phyloP scores from a whole-genome alignment of 208 protist genomes.

The Crithidia expoeki region DNA sequence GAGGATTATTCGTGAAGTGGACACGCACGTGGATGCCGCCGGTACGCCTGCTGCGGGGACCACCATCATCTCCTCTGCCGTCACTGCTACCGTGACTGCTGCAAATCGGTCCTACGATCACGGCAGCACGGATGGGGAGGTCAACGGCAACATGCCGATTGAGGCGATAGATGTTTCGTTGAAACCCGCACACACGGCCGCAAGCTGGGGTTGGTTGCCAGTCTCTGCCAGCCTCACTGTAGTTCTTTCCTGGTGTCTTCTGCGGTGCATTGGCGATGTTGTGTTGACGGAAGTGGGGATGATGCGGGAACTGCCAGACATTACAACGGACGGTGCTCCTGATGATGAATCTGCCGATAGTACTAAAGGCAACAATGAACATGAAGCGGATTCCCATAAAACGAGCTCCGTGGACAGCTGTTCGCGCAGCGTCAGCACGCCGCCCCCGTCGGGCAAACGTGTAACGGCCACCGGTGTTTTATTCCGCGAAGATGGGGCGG shows the following conservation, averaged over 20 bases:
- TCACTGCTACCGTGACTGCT: background rate
- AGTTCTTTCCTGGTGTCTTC: conserved; percentile 21
- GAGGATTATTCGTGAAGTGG: conserved; percentile 33
- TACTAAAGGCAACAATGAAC: background rate
- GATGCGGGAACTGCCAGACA: conserved; percentile 11
- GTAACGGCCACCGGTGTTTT: background rate
- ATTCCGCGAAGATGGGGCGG: background rate
- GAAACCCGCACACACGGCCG: conserved; percentile 3
- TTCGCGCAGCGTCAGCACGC: background rate
- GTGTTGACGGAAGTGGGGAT: conserved; percentile 17
- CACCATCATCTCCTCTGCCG: conserved; percentile 25
- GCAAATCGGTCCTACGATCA: background rate
- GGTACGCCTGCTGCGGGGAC: conserved; percentile 35
- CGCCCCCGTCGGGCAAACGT: background rate
- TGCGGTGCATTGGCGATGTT: conserved; percentile 36
- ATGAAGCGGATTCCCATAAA: background rate
- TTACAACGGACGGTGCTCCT: background rate
- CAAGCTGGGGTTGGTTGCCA: conserved; percentile 30
- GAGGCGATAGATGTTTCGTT: background rate
- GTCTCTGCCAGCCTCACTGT: conserved; percentile 9
- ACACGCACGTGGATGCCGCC: conserved; percentile 46
- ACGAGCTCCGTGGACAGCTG: background rate
- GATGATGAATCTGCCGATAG: background rate
- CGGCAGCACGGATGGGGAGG: background rate
- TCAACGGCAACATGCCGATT: background rate